Percentiles rank a stretch among this genome's conserved stretches.
Evolutionary conservation across 1,139 yeast species (phyloP).

Genomic region (Geotrichum histeridarum): DNA sequence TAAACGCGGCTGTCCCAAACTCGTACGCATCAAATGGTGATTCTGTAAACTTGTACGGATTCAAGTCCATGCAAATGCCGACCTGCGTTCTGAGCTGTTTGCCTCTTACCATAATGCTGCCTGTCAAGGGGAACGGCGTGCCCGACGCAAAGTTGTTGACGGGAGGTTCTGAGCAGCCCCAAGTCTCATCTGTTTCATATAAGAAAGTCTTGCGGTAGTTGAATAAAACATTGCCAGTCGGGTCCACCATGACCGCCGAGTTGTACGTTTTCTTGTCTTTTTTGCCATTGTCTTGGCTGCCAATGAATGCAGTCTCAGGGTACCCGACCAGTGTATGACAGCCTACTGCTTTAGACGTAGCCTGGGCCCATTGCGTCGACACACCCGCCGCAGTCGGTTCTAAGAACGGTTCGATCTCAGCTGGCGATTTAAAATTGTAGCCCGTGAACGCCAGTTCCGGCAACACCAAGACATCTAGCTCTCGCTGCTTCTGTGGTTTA

Average conservation of each 20-base stretch:
- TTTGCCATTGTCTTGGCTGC: constrained; percentile 19
- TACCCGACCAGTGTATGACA: constrained; percentile 80
- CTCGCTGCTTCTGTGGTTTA: constrained; percentile 37
- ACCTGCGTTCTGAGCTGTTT: constrained; percentile 38
- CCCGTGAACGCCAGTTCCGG: constrained; percentile 89
- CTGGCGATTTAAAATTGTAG: constrained; percentile 55
- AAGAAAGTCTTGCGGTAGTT: constrained; percentile 76
- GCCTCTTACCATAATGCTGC: not conserved
- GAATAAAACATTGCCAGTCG: constrained; percentile 53
- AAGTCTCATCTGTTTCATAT: constrained; percentile 70
- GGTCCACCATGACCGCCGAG: constrained; percentile 62
- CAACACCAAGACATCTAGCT: constrained; percentile 52
- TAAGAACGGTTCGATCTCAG: constrained; percentile 57
- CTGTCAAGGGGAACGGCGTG: constrained; percentile 14
- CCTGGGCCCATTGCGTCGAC: constrained; percentile 53
- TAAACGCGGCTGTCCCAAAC: constrained; percentile 53
- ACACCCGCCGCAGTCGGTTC: constrained; percentile 46
- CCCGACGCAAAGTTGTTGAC: constrained; percentile 17
- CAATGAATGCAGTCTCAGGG: constrained; percentile 50
- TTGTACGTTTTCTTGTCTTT: constrained; percentile 48
- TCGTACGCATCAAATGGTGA: constrained; percentile 76
- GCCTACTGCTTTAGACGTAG: constrained; percentile 45
- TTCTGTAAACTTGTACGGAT: constrained; percentile 71
- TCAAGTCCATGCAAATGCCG: constrained; percentile 95
- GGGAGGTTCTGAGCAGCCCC: constrained; percentile 78